Evolutionary conservation across 176 grass and related monocot genomes (phyloP).

Genomic region (Rhynchospora pubera): DNA sequence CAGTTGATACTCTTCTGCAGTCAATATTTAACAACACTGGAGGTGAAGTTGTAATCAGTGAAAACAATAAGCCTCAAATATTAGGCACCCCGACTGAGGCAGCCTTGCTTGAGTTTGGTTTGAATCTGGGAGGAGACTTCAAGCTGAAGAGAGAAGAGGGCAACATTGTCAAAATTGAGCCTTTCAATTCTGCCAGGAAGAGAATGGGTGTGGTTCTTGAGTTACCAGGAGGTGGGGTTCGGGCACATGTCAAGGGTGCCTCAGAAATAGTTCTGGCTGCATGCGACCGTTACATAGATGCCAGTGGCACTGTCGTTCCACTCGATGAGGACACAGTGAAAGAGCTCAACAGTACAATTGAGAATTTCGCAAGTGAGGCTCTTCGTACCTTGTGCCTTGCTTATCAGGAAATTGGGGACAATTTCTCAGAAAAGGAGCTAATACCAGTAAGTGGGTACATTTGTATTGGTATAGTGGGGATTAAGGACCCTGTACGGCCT

Average conservation of each 20-base stretch:
- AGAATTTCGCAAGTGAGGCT: constrained; percentile 79
- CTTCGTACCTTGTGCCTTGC: constrained; percentile 87
- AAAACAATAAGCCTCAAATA: constrained; percentile 57
- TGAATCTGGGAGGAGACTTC: constrained; percentile 84
- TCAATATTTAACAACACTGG: constrained; percentile 95
- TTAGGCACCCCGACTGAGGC: constrained; percentile 84
- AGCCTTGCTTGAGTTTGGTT: constrained; percentile 85
- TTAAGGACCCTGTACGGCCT: constrained; percentile 91
- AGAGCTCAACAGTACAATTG: constrained; percentile 64
- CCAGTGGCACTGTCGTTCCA: constrained; percentile 40
- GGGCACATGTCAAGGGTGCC: constrained; percentile 83
- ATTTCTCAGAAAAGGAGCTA: constrained; percentile 40
- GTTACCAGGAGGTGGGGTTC: constrained; percentile 49
- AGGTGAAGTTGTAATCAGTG: constrained; percentile 77
- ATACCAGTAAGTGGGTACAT: constrained; percentile 65
- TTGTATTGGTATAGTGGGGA: constrained; percentile 88
- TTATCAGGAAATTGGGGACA: constrained; percentile 68
- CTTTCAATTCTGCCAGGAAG: constrained; percentile 95
- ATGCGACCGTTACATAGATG: constrained; percentile 64
- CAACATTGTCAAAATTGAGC: constrained; percentile 79
- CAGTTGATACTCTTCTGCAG: constrained; percentile 62
- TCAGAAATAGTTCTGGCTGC: constrained; percentile 93
- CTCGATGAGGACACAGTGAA: constrained; percentile 50
- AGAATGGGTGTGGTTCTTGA: constrained; percentile 84
- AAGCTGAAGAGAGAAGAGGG: constrained; percentile 52